Percentiles rank a stretch among this genome's conserved stretches.
phyloP scores from a whole-genome alignment of 2,329 filamentous ascomycete species.

The Thielaviopsis punctulata region DNA sequence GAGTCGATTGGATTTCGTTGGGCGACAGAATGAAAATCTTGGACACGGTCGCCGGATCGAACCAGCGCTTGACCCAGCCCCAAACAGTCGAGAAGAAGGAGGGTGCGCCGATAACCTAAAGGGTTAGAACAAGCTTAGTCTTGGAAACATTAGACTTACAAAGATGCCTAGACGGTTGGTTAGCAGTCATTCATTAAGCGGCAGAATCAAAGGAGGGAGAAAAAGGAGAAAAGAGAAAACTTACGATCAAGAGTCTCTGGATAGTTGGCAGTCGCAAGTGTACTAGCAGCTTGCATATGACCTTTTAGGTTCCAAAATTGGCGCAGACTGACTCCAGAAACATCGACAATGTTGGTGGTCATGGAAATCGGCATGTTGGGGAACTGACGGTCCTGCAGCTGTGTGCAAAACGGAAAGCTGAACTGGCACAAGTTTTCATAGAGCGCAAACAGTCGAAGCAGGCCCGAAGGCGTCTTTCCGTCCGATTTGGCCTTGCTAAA shows the following conservation, averaged over 20 bases:
- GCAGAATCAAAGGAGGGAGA: background rate
- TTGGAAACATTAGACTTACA: slow-evolving; percentile 2
- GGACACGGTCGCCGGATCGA: slow-evolving; percentile 79
- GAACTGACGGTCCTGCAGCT: slow-evolving; percentile 52
- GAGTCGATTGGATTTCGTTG: slow-evolving; percentile 56
- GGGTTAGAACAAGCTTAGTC: background rate
- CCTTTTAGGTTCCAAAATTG: slow-evolving; percentile 91
- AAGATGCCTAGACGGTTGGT: slow-evolving; percentile 11
- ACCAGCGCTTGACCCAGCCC: slow-evolving; percentile 93
- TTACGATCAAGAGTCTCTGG: slow-evolving; percentile 82
- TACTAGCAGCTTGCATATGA: slow-evolving; percentile 86
- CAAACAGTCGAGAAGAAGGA: slow-evolving; percentile 83
- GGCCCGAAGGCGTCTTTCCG: slow-evolving; percentile 51
- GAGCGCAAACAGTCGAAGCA: slow-evolving; percentile 74
- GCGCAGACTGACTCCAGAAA: slow-evolving; percentile 70
- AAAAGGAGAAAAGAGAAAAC: slow-evolving; percentile 23
- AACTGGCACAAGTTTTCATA: slow-evolving; percentile 89
- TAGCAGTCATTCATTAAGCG: background rate
- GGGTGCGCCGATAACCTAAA: slow-evolving; percentile 64
- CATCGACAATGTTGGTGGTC: slow-evolving; percentile 89
- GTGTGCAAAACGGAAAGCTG: slow-evolving; percentile 67
- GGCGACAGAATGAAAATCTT: slow-evolving; percentile 84
- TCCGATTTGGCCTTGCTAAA: slow-evolving; percentile 45
- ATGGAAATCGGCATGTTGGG: slow-evolving; percentile 76
- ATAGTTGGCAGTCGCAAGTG: slow-evolving; percentile 81